phyloP scores from a whole-genome alignment of 768 basidiomycete genomes.

The Leucosporidium creatinivorum region DNA sequence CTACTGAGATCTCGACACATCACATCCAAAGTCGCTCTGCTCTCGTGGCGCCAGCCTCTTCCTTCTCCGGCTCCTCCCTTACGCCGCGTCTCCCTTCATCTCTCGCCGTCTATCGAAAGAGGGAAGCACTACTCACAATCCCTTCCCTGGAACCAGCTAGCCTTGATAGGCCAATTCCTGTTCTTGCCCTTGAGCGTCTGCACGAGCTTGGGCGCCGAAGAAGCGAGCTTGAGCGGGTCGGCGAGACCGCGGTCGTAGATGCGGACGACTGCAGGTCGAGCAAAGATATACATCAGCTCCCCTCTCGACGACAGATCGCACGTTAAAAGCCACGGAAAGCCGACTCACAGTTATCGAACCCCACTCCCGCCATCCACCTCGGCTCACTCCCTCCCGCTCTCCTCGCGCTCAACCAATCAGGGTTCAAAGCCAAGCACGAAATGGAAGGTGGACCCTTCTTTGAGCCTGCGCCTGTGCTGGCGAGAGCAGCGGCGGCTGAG shows the following conservation, averaged over 20 bases:
- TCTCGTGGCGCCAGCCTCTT: too few species aligned
- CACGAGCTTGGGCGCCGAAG: neutral
- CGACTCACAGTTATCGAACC: constrained; percentile 10
- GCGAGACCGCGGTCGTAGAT: neutral
- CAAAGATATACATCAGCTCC: neutral
- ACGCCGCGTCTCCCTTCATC: too few species aligned
- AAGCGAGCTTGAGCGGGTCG: constrained; percentile 1
- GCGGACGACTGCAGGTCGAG: neutral
- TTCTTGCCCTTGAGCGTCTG: constrained; percentile 14
- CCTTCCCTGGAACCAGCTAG: constrained; percentile 1
- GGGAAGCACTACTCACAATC: neutral
- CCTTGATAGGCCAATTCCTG: constrained; percentile 9
- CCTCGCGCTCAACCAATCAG: neutral
- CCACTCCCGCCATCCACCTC: constrained; percentile 4
- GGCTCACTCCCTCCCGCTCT: neutral
- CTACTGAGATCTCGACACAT: too few species aligned
- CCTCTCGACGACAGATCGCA: too few species aligned
- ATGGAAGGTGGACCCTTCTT: constrained; percentile 5
- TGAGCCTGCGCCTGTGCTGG: neutral
- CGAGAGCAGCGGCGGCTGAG: neutral
- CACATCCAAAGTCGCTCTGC: too few species aligned
- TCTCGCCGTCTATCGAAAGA: neutral
- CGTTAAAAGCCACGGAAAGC: too few species aligned
- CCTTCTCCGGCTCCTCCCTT: too few species aligned
- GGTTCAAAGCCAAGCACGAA: neutral